Evolutionary conservation across 1,284 basidiomycete genomes (phyloP), one percentile per base, ranked within the genome.

Genomic region (Mrakiaceae sp.): DNA sequence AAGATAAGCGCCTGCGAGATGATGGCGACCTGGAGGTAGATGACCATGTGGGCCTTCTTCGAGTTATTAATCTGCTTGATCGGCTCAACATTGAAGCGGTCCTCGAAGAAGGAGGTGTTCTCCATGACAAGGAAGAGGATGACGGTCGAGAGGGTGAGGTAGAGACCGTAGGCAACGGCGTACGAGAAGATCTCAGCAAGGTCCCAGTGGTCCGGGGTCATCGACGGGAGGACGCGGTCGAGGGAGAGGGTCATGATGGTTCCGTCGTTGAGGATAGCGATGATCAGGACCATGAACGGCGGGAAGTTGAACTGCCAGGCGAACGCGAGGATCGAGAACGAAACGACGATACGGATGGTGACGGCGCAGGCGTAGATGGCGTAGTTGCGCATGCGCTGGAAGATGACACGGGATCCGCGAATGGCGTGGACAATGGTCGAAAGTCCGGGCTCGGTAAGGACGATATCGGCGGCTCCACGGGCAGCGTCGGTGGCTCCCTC

Each of bases 231-330:
- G 69, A 97, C 94, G 78, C 94, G 91, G 78, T 98, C 94, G 67
- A 97, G 88, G 44, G 92, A 96, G 70, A 98, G 83, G 10, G 94
- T 98, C 93, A 98, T 97, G 83, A 98, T 95, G 71, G 94, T 96
- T 78, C 94, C 94, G 76, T 97, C 94, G 79, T 98, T 98, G 71
- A 97, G 81, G 62, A 97, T 83, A 67, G 94, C 93, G 71, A 98
- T 95, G 78, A 98, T 90, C 77, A 97, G 87, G 70, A 98, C 86
- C 94, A 98, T 97, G 86, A 98, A 98, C 14, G 94, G 92, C 72
- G 94, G 94, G 90, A 98, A 98, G 79, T 95, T 88, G 78, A 93
- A 92, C 81, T 88, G 86, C 87, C 93, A 97, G 67, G 87, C 87
- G 76, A 97, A 97, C 62, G 90, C 88, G 75, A 98, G 83, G 79